Conservation (phyloP, 352 stramenopile genomes). For the Aphanomyces cochlioides region DNA sequence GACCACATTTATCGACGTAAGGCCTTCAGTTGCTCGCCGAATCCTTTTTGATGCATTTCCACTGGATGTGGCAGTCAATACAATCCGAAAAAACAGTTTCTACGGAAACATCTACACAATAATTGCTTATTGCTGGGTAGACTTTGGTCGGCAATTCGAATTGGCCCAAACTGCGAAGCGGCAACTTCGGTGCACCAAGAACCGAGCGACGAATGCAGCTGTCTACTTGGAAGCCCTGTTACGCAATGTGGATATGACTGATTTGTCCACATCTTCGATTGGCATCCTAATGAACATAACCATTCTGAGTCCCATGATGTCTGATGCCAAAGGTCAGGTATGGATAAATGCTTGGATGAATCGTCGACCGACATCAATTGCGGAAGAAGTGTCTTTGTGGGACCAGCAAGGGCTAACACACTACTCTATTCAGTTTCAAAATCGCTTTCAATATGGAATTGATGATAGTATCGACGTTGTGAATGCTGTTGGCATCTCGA, state of each 20-base stretch:
- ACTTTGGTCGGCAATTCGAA: constrained; percentile 2
- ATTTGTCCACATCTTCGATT: background rate
- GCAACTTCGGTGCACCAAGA: background rate
- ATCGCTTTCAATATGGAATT: constrained; percentile 17
- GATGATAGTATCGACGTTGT: constrained; percentile 1
- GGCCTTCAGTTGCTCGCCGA: too few relatives aligned
- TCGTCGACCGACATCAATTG: background rate
- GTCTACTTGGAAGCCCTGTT: constrained; percentile 20
- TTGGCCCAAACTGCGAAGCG: background rate
- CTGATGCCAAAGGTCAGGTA: background rate
- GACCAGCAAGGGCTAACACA: background rate
- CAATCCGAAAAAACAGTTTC: constrained; percentile 12
- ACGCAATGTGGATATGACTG: background rate
- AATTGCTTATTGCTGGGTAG: constrained; percentile 21
- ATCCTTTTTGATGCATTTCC: background rate
- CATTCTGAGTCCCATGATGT: background rate
- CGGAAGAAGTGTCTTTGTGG: background rate
- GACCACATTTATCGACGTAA: too few relatives aligned
- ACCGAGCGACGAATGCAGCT: constrained; percentile 2
- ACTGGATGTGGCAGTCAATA: background rate
- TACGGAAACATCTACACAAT: constrained; percentile 14
- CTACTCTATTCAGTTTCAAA: constrained; percentile 4
- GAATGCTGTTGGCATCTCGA: constrained; percentile 1
- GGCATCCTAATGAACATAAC: background rate
- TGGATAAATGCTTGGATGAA: constrained; percentile 1